Evolutionary conservation across 371 early-diverging fungal species (phyloP).

Genomic region (Mortierella sp.): DNA sequence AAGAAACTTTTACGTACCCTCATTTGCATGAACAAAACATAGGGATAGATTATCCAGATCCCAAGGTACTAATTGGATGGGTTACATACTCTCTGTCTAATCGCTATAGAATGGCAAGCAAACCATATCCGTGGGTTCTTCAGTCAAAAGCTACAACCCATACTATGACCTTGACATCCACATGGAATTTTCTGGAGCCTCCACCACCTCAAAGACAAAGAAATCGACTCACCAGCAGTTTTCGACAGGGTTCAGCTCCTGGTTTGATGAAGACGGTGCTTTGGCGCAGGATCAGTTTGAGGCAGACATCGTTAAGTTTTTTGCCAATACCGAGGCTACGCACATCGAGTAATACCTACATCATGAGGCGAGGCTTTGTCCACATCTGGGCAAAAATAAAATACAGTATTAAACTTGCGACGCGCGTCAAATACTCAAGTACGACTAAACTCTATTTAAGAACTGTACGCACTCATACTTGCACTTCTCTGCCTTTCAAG

Average conservation of each 20-base stretch:
- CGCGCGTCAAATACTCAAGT: too few species aligned
- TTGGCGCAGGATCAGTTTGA: conserved; percentile 49
- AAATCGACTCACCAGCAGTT: conserved; percentile 44
- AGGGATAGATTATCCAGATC: too few species aligned
- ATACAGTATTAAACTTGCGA: too few species aligned
- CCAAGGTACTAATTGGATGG: neutral
- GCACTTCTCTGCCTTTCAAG: neutral
- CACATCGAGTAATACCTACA: conserved; percentile 29
- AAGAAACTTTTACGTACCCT: conserved; percentile 1
- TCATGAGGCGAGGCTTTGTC: too few species aligned
- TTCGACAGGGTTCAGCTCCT: conserved; percentile 49
- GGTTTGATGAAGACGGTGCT: conserved; percentile 57
- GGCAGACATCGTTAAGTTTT: conserved; percentile 40
- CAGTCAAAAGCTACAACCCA: conserved; percentile 46
- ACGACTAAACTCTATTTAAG: neutral
- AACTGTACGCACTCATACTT: too few species aligned
- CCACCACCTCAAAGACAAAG: conserved; percentile 13
- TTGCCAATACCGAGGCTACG: conserved; percentile 54
- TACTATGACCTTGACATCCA: conserved; percentile 45
- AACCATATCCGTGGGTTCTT: conserved; percentile 33
- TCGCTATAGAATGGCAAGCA: conserved; percentile 29
- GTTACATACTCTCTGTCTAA: neutral
- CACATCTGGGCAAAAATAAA: too few species aligned
- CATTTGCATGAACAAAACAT: neutral
- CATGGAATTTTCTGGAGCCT: conserved; percentile 19